Conservation (phyloP, 2,329 filamentous ascomycete genomes). For the Ophiostoma ips region DNA sequence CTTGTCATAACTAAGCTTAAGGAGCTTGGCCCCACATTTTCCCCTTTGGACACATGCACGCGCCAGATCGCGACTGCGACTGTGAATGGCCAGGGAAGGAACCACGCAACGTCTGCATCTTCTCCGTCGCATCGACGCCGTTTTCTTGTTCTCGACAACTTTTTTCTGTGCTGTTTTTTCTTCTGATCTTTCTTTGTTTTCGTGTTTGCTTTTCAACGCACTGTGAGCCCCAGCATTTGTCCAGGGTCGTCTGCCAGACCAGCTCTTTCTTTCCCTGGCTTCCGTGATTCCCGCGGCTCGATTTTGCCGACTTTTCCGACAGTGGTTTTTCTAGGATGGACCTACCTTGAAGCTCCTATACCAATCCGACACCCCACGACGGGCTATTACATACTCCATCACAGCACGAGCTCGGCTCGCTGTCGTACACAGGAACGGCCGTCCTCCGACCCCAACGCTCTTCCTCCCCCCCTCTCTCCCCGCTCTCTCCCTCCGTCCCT, state of each 20-base stretch:
- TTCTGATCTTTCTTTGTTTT: no score
- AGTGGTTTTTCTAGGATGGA: not conserved
- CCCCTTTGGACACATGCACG: not conserved
- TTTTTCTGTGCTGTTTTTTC: no score
- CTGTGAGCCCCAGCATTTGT: no score
- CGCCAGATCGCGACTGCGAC: conserved; percentile 1
- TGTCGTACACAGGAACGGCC: no score
- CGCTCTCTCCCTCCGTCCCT: no score
- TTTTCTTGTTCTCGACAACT: not conserved
- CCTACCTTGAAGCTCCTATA: not conserved
- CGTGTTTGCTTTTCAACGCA: no score
- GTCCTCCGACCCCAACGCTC: not conserved
- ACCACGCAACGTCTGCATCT: no score
- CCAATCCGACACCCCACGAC: not conserved
- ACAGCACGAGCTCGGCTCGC: no score
- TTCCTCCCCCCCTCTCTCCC: not conserved
- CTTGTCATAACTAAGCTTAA: not conserved
- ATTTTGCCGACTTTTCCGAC: not conserved
- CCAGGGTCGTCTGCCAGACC: no score
- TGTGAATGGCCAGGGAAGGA: not conserved
- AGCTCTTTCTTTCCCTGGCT: not conserved
- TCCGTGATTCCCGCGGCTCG: not conserved
- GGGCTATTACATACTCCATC: not conserved
- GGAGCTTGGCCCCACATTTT: not conserved
- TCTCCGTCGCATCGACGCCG: no score